Conservation (phyloP, 768 basidiomycete species). For the Rhodocollybia butyracea region DNA sequence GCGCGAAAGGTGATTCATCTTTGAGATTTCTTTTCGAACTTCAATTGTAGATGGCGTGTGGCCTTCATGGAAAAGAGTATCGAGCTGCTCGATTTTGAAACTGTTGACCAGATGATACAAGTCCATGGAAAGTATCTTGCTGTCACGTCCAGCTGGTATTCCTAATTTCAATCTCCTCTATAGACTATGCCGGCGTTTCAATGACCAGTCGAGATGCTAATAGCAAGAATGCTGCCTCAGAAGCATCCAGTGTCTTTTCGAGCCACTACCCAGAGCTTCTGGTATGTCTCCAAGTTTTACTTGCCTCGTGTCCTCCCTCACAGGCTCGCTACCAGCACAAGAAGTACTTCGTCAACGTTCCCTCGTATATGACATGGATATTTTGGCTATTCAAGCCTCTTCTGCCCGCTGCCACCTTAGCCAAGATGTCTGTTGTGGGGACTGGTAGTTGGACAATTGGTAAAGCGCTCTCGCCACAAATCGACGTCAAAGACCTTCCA, state of each 20-base stretch:
- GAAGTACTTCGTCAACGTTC: conserved; percentile 84
- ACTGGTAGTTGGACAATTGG: conserved; percentile 54
- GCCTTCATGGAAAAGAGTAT: conserved; percentile 72
- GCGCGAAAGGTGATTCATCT: conserved; percentile 9
- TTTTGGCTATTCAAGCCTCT: conserved; percentile 83
- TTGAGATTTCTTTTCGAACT: conserved; percentile 4
- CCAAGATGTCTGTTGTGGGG: conserved; percentile 80
- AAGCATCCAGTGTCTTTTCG: conserved; percentile 72
- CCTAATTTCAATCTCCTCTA: background rate
- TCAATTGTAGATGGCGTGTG: conserved; percentile 60
- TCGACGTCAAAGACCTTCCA: conserved; percentile 59
- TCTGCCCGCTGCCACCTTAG: conserved; percentile 66
- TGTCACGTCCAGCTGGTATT: background rate
- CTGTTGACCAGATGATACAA: conserved; percentile 70
- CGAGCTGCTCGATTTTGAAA: conserved; percentile 63
- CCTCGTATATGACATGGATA: conserved; percentile 72
- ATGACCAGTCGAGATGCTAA: conserved; percentile 65
- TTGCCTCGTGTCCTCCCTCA: conserved; percentile 6
- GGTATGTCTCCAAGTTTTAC: conserved; percentile 31
- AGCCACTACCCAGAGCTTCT: conserved; percentile 79
- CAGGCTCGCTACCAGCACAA: conserved; percentile 39
- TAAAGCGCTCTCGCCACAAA: conserved; percentile 55
- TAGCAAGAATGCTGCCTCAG: conserved; percentile 73
- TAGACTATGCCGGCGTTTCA: conserved; percentile 76
- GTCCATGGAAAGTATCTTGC: conserved; percentile 51